Evolutionary conservation across 2,329 filamentous ascomycete genomes (phyloP).

Genomic region (Paraphoma sp.): DNA sequence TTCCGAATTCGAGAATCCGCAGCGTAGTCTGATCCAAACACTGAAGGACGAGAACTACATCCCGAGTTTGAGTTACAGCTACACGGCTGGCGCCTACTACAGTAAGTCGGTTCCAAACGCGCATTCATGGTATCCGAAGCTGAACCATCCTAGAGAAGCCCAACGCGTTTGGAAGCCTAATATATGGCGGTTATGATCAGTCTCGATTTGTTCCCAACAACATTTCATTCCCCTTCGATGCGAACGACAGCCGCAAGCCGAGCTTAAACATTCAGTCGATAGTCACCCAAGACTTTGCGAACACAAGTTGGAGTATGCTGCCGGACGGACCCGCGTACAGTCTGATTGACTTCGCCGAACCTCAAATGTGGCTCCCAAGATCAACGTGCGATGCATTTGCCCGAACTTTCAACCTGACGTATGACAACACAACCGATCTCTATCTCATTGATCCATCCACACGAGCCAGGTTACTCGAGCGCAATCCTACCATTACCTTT

Average conservation of each 20-base stretch:
- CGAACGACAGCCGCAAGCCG: constrained; percentile 24
- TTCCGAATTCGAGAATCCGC: constrained; percentile 47
- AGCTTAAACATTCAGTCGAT: constrained; percentile 28
- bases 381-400: constrained; percentile 45
- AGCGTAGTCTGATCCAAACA: constrained; percentile 13
- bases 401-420: constrained; percentile 44
- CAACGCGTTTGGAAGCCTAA: constrained; percentile 36
- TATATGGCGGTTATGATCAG: constrained; percentile 48
- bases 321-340: constrained; percentile 18
- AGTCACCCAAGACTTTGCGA: constrained; percentile 18
- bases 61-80: constrained; percentile 23
- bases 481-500: constrained; percentile 42
- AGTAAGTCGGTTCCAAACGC: constrained; percentile 10
- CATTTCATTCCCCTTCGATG: constrained; percentile 29
- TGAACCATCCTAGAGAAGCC: constrained; percentile 18
- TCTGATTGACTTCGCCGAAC: constrained; percentile 45
- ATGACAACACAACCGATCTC: constrained; percentile 38
- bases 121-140: too few species aligned
- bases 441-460: constrained; percentile 44
- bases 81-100: constrained; percentile 28
- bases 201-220: constrained; percentile 32
- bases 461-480: constrained; percentile 26
- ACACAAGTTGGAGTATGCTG: constrained; percentile 29
- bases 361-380: constrained; percentile 47
- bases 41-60: constrained; percentile 19